These are phyloP conservation scores for Amylostereum areolatum DNA, from an alignment of 1,284 basidiomycete species.

Conservation along the genomic window DNA sequence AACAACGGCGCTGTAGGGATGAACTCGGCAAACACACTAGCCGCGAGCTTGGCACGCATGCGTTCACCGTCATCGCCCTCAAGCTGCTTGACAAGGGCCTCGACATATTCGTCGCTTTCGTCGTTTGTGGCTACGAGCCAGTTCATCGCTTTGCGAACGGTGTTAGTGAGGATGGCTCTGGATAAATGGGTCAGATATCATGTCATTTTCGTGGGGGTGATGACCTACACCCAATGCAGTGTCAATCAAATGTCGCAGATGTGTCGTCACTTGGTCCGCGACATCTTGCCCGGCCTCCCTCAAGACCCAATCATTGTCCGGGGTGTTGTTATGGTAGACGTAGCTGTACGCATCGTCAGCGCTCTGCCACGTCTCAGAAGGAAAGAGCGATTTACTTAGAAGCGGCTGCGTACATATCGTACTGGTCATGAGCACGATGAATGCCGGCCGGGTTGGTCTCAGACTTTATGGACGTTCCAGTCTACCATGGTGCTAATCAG, in stretches of 20 bases:
- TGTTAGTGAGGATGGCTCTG: slow-evolving; percentile 35
- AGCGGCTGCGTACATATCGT: slow-evolving; percentile 46
- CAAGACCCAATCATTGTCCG: slow-evolving; percentile 53
- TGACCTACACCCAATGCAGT: background rate
- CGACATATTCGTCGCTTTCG: slow-evolving; percentile 16
- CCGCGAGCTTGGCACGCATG: slow-evolving; percentile 27
- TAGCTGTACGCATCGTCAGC: slow-evolving; percentile 37
- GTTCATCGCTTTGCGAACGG: slow-evolving; percentile 13
- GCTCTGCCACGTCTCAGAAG: background rate
- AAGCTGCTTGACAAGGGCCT: slow-evolving; percentile 7
- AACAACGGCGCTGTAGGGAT: slow-evolving; percentile 47
- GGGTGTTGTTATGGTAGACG: slow-evolving; percentile 51
- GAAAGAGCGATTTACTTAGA: slow-evolving; percentile 36
- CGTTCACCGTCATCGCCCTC: slow-evolving; percentile 13
- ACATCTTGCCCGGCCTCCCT: slow-evolving; percentile 38
- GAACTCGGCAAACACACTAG: slow-evolving; percentile 38
- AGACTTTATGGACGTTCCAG: slow-evolving; percentile 60
- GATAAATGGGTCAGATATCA: slow-evolving; percentile 11
- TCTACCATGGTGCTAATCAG: slow-evolving; percentile 23
- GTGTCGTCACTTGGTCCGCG: slow-evolving; percentile 32
- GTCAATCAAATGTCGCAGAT: slow-evolving; percentile 36
- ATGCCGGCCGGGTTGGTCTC: slow-evolving; percentile 36
- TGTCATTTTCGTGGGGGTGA: no score
- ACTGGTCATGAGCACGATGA: slow-evolving; percentile 44
- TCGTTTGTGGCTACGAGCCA: slow-evolving; percentile 17